Percentiles rank a stretch among this genome's conserved stretches.
phyloP scores from a whole-genome alignment of 495 filamentous ascomycete genomes.

The Hypoxylon lienhwacheense region DNA sequence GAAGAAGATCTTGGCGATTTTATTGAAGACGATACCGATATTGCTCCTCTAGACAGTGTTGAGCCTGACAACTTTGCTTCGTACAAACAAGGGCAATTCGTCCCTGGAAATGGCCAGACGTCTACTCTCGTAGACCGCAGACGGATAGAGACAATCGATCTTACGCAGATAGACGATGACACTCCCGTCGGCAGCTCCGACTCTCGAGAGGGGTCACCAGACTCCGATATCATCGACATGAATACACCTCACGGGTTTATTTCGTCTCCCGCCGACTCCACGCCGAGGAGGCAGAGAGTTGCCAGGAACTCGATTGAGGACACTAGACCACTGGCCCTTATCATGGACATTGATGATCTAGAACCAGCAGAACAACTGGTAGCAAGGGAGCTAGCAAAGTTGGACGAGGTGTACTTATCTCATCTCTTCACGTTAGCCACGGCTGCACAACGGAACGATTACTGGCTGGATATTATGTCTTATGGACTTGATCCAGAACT shows the following conservation, averaged over 20 bases:
- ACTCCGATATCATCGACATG: slow-evolving; percentile 21
- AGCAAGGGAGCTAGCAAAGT: slow-evolving; percentile 12
- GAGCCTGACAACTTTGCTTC: neutral
- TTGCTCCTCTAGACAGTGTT: slow-evolving; percentile 25
- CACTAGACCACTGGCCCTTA: slow-evolving; percentile 2
- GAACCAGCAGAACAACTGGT: slow-evolving; percentile 22
- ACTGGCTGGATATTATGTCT: slow-evolving; percentile 9
- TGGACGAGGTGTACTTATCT: slow-evolving; percentile 15
- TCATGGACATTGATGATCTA: slow-evolving; percentile 25
- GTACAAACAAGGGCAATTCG: neutral
- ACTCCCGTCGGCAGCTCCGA: neutral
- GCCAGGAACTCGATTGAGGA: too few species aligned
- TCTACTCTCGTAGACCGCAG: slow-evolving; percentile 1
- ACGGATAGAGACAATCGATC: slow-evolving; percentile 2
- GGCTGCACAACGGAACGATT: neutral
- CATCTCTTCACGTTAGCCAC: slow-evolving; percentile 13
- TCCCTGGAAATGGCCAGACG: neutral
- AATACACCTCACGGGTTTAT: slow-evolving; percentile 6
- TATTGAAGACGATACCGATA: slow-evolving; percentile 37
- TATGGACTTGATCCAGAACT: slow-evolving; percentile 3
- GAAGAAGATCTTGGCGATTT: slow-evolving; percentile 52
- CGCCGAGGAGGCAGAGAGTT: neutral
- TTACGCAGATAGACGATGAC: neutral
- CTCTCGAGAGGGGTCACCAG: slow-evolving; percentile 19
- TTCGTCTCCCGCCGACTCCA: neutral